Evolutionary conservation across 768 basidiomycete species (phyloP).

Genomic region (Lanmaoa pseudosensibilis): DNA sequence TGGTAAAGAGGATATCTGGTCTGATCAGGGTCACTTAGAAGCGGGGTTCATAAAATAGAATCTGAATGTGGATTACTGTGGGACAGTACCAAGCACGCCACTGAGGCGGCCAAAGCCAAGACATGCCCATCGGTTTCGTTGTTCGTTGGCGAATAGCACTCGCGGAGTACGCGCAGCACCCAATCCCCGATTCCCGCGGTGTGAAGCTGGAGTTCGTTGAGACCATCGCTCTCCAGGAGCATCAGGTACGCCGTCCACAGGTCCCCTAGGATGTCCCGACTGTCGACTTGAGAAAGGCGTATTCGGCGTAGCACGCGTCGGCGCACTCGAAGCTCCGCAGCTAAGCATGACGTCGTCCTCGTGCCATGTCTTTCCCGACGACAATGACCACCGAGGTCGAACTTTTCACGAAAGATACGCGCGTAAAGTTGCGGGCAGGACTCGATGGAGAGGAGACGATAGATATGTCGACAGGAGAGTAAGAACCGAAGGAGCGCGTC

Average conservation of each 20-base stretch:
- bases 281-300: constrained; percentile 32
- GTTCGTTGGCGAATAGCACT: constrained; percentile 9
- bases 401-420: constrained; percentile 49
- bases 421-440: constrained; percentile 57
- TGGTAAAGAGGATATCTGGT: constrained; percentile 39
- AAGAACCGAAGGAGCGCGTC: constrained; percentile 44
- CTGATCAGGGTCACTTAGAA: constrained; percentile 34
- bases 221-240: constrained; percentile 54
- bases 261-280: constrained; percentile 39
- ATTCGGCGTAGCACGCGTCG: constrained; percentile 50
- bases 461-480: constrained; percentile 45
- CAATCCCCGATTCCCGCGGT: constrained; percentile 39
- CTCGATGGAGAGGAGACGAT: constrained; percentile 42
- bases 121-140: constrained; percentile 13
- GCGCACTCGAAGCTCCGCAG: constrained; percentile 49
- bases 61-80: constrained; percentile 34
- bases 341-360: constrained; percentile 39
- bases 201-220: constrained; percentile 48
- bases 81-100: constrained; percentile 38
- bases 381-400: constrained; percentile 39
- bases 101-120: constrained; percentile 30
- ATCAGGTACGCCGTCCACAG: constrained; percentile 60
- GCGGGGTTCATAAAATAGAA: constrained; percentile 23
- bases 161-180: constrained; percentile 24
- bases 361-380: constrained; percentile 34